Evolutionary conservation across 1,284 basidiomycete genomes (phyloP).

Genomic region (Phylloboletellus chloephorus): DNA sequence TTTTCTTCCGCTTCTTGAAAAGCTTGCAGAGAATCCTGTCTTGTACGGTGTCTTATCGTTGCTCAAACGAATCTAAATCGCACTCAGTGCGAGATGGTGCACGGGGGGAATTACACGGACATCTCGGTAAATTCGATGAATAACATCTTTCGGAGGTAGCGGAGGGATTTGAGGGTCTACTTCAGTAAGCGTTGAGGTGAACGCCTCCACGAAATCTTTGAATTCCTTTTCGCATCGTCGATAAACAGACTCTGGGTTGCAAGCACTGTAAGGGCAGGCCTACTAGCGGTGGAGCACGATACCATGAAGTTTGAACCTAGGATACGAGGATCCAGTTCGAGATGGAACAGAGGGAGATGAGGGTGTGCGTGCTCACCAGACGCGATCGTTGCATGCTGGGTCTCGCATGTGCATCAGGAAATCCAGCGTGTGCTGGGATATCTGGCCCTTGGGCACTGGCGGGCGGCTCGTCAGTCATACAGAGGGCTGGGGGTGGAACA

Average conservation of each 20-base stretch:
- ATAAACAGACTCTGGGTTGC: conserved; percentile 67
- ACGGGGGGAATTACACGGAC: conserved; percentile 38
- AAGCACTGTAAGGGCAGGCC: conserved; percentile 3
- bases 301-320: conserved; percentile 76
- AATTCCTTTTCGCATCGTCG: conserved; percentile 82
- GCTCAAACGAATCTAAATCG: conserved; percentile 73
- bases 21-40: conserved; percentile 67
- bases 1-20: conserved; percentile 76
- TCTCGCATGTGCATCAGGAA: conserved; percentile 70
- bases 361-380: conserved; percentile 52
- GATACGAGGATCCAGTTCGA: background rate
- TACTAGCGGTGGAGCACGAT: conserved; percentile 1
- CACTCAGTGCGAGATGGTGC: background rate
- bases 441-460: conserved; percentile 76
- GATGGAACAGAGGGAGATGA: background rate
- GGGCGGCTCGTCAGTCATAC: background rate
- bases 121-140: conserved; percentile 81
- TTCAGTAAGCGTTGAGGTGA: conserved; percentile 62
- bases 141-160: conserved; percentile 81
- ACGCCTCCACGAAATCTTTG: conserved; percentile 73
- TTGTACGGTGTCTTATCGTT: conserved; percentile 95
- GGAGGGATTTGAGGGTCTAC: conserved; percentile 78
- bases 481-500: background rate
- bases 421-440: conserved; percentile 79
- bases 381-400: conserved; percentile 78